A percentile compares a stretch with the other conserved stretches of the same genome.
phyloP scores from a whole-genome alignment of 2,329 filamentous ascomycete genomes.

The Helminthosporium solani region DNA sequence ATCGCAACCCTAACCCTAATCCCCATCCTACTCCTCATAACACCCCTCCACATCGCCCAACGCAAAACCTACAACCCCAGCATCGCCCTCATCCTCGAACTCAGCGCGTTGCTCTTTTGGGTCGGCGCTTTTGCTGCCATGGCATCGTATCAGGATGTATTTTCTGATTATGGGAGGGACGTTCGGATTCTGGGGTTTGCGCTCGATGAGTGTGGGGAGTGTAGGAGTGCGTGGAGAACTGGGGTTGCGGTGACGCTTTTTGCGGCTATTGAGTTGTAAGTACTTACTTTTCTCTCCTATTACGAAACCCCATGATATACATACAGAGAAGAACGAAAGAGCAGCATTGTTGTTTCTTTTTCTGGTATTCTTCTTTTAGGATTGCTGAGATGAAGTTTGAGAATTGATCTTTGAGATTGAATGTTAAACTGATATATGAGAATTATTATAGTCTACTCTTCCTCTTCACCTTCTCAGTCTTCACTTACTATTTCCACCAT shows the following conservation, averaged over 20 bases:
- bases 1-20: slow-evolving; percentile 19
- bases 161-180: slow-evolving; percentile 7
- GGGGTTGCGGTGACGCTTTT: slow-evolving; percentile 19
- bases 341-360: too few relatives aligned
- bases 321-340: too few relatives aligned
- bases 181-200: background rate
- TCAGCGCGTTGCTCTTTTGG: slow-evolving; percentile 19
- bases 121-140: slow-evolving; percentile 19
- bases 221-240: slow-evolving; percentile 16
- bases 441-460: slow-evolving; percentile 17
- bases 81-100: slow-evolving; percentile 18
- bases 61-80: slow-evolving; percentile 19
- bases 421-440: too few relatives aligned
- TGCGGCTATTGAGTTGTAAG: slow-evolving; percentile 20
- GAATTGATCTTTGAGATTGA: too few relatives aligned
- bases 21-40: slow-evolving; percentile 18
- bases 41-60: slow-evolving; percentile 18
- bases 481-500: slow-evolving; percentile 24
- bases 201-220: slow-evolving; percentile 9
- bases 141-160: slow-evolving; percentile 21
- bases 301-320: too few relatives aligned
- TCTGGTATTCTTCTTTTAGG: background rate
- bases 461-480: slow-evolving; percentile 17
- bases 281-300: too few relatives aligned
- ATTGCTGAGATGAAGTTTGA: too few relatives aligned